Evolutionary conservation across 2,329 filamentous ascomycete genomes (phyloP).

Genomic region (Diaporthe australafricana): DNA sequence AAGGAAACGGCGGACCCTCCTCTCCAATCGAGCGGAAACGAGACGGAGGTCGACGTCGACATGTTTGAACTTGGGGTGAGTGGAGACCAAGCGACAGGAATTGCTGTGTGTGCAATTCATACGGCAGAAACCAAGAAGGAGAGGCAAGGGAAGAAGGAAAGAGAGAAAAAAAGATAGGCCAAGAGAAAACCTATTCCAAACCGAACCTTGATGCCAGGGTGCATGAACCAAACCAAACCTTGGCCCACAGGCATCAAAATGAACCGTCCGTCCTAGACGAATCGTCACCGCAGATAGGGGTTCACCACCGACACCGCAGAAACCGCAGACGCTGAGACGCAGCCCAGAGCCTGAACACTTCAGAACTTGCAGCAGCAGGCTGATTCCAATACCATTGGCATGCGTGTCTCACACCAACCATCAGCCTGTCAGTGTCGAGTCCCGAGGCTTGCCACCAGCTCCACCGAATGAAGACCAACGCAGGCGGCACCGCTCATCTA

Average conservation of each 20-base stretch:
- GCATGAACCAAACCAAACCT: slow-evolving; percentile 12
- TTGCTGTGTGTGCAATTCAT: neutral
- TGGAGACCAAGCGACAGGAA: slow-evolving; percentile 2
- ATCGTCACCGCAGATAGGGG: slow-evolving; percentile 14
- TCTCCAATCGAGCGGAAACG: slow-evolving; percentile 24
- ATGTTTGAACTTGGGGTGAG: neutral
- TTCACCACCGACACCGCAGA: neutral
- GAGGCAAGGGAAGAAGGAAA: neutral
- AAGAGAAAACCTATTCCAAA: too few relatives aligned
- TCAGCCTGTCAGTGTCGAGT: slow-evolving; percentile 1
- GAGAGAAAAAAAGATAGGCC: neutral
- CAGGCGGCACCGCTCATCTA: neutral
- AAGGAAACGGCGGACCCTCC: slow-evolving; percentile 16
- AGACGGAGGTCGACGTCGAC: slow-evolving; percentile 3
- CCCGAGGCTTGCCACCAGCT: neutral
- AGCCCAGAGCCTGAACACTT: neutral
- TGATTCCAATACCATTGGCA: neutral
- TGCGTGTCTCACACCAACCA: slow-evolving; percentile 19
- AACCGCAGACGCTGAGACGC: neutral
- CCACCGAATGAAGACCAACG: neutral
- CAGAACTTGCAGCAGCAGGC: neutral
- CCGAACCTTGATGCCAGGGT: neutral
- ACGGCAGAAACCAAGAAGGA: neutral
- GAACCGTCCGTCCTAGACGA: slow-evolving; percentile 3
- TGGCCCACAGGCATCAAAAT: slow-evolving; percentile 19